A percentile compares a stretch with the other conserved stretches of the same genome.
phyloP scores from a whole-genome alignment of 495 filamentous ascomycete genomes.

The Penicillium bovifimosum region DNA sequence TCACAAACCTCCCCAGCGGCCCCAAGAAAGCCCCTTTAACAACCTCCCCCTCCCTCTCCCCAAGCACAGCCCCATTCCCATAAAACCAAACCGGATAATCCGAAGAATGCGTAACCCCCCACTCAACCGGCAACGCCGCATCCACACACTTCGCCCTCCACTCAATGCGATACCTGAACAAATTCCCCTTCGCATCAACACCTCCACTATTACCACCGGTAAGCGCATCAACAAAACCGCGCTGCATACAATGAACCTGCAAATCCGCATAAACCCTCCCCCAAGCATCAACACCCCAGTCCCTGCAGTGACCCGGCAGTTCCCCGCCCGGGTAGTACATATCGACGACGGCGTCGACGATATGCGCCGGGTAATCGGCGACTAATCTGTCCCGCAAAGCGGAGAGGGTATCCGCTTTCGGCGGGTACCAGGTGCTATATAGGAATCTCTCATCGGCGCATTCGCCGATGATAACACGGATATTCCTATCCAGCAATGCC shows the following conservation, averaged over 20 bases:
- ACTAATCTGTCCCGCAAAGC: conserved; percentile 42
- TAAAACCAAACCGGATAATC: conserved; percentile 55
- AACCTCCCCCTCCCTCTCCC: conserved; percentile 37
- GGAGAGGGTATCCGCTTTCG: conserved; percentile 30
- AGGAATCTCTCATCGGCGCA: conserved; percentile 49
- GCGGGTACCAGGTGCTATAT: conserved; percentile 43
- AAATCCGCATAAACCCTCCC: conserved; percentile 53
- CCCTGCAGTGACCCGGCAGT: conserved; percentile 23
- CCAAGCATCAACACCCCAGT: conserved; percentile 45
- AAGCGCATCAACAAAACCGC: conserved; percentile 34
- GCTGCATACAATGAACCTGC: conserved; percentile 48
- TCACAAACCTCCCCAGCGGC: conserved; percentile 41
- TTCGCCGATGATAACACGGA: conserved; percentile 52
- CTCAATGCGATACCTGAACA: conserved; percentile 48
- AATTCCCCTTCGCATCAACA: conserved; percentile 21
- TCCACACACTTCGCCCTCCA: conserved; percentile 44
- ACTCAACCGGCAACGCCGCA: conserved; percentile 35
- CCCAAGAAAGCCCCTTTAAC: conserved; percentile 35
- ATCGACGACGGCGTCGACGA: conserved; percentile 37
- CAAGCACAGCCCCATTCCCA: conserved; percentile 43
- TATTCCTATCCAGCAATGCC: conserved; percentile 34
- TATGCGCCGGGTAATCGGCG: conserved; percentile 46
- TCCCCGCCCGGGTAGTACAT: conserved; percentile 38
- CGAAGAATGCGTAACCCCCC: conserved; percentile 54
- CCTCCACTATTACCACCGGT: conserved; percentile 15